Conservation (phyloP, 2,329 filamentous ascomycete species). For the Escovopsis sp. region DNA sequence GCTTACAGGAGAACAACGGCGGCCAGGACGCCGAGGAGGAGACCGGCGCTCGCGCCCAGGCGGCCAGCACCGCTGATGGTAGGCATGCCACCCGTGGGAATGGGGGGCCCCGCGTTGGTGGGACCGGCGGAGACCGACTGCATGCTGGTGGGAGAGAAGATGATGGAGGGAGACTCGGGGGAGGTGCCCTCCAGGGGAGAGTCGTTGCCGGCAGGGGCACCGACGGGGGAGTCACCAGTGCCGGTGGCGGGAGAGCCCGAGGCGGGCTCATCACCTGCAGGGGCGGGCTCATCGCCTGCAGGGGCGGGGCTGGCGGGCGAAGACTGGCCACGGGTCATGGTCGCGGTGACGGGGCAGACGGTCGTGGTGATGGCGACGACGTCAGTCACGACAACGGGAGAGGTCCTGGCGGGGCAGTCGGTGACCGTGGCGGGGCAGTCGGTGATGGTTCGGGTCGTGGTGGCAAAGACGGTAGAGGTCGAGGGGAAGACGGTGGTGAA, state of each 20-base stretch:
- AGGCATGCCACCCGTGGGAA: no score
- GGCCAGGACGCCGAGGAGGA: no score
- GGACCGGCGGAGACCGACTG: no score
- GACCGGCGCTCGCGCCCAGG: no score
- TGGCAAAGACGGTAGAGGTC: slow-evolving; percentile 36
- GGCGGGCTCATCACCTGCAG: no score
- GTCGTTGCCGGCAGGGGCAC: slow-evolving; percentile 18
- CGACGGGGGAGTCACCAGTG: slow-evolving; percentile 50
- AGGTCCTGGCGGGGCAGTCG: slow-evolving; percentile 33
- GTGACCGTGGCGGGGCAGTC: slow-evolving; percentile 29
- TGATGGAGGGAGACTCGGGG: no score
- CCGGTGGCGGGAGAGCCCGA: slow-evolving; percentile 79
- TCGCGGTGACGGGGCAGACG: slow-evolving; percentile 41
- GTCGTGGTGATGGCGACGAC: slow-evolving; percentile 44
- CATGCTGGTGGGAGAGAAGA: no score
- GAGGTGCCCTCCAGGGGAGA: no score
- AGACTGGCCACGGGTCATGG: slow-evolving; percentile 6
- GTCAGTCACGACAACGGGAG: slow-evolving; percentile 33
- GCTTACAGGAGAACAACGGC: no score
- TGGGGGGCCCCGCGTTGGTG: no score
- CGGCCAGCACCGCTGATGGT: no score
- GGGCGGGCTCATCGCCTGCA: no score
- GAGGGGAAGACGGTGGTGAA: slow-evolving; percentile 23
- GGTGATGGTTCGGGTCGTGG: slow-evolving; percentile 32
- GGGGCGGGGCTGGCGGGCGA: slow-evolving; percentile 9